These are phyloP conservation scores for Mucor ambiguus DNA, from an alignment of 371 early-diverging fungal genomes.

Conservation along the genomic window DNA sequence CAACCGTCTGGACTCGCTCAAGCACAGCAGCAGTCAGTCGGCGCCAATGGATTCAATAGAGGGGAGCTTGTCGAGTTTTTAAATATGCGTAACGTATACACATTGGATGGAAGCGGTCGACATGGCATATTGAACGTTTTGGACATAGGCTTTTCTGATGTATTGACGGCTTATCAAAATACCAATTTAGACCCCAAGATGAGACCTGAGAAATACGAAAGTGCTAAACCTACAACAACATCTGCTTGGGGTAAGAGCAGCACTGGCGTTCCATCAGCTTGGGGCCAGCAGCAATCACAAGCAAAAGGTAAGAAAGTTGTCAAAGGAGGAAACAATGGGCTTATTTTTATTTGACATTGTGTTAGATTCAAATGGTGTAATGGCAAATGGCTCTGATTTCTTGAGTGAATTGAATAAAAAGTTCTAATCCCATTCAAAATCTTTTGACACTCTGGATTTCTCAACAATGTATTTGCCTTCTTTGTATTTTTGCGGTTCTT, in stretches of 20 bases:
- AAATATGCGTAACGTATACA: conserved; percentile 28
- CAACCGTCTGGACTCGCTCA: conserved; percentile 11
- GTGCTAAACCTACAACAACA: conserved; percentile 12
- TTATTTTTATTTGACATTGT: neutral
- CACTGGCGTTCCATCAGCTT: conserved; percentile 14
- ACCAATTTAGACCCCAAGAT: conserved; percentile 31
- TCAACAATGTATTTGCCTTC: conserved; percentile 76
- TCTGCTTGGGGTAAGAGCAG: conserved; percentile 15
- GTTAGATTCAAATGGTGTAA: conserved; percentile 10
- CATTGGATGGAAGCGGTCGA: neutral
- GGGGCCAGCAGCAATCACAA: conserved; percentile 19
- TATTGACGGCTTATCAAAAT: conserved; percentile 33
- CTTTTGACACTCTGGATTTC: conserved; percentile 51
- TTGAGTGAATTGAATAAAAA: conserved; percentile 16
- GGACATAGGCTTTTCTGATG: conserved; percentile 27
- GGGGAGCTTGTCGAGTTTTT: conserved; percentile 27
- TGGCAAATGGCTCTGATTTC: conserved; percentile 26
- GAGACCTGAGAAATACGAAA: conserved; percentile 32
- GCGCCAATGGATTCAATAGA: conserved; percentile 23
- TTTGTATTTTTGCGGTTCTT: conserved; percentile 75
- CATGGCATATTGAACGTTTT: neutral
- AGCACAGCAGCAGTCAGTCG: conserved; percentile 11
- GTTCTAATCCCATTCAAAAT: conserved; percentile 37
- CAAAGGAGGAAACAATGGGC: too few relatives aligned
- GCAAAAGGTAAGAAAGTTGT: conserved; percentile 2